Percentiles rank a stretch among this genome's conserved stretches.
Conservation (phyloP, 805 yeast species). For the Pichia deserticola region DNA sequence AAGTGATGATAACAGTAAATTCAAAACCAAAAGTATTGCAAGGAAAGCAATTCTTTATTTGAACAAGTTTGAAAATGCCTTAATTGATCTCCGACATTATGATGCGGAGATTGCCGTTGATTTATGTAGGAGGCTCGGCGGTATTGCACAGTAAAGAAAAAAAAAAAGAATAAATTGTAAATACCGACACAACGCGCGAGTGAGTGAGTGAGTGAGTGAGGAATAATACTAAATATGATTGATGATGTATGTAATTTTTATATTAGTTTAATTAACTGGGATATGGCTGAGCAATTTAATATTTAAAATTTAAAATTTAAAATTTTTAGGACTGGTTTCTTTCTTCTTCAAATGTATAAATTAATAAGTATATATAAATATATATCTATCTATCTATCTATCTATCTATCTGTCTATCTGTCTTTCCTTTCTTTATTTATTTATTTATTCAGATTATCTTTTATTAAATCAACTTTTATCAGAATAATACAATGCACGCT, state of each 20-base stretch:
- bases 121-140: constrained; percentile 3
- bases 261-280: too few species aligned
- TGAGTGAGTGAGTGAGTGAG: background rate
- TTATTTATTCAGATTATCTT: too few species aligned
- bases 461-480: background rate
- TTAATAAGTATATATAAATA: too few species aligned
- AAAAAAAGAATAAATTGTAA: background rate
- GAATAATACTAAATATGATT: too few species aligned
- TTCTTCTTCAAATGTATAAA: too few species aligned
- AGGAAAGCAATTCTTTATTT: background rate
- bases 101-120: background rate
- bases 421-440: background rate
- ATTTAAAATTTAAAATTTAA: too few species aligned
- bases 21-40: background rate
- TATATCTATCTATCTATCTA: too few species aligned
- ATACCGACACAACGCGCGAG: background rate
- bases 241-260: too few species aligned
- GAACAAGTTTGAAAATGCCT: background rate
- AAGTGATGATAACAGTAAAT: background rate
- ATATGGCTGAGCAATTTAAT: too few species aligned
- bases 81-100: background rate
- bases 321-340: too few species aligned
- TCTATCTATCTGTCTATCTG: too few species aligned
- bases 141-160: background rate
- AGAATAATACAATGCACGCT: constrained; percentile 23